Evolutionary conservation across 805 yeast species (phyloP), one percentile per base, ranked within the genome.

Genomic region (Nakazawaea ambrosiae): DNA sequence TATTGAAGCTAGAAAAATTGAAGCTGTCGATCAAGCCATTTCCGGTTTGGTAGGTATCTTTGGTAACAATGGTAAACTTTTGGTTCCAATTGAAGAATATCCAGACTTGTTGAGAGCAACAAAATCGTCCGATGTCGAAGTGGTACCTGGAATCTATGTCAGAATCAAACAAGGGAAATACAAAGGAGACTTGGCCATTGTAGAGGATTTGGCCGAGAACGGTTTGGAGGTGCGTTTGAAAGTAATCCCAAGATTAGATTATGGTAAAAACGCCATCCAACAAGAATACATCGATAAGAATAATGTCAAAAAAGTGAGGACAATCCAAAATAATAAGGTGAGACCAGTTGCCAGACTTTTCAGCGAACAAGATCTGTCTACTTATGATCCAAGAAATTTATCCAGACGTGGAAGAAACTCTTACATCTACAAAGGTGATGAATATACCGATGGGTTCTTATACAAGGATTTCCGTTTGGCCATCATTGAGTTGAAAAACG

Each of bases 171-270:
- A 95, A 45, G 97, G 98, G 45, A 82, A 81, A 52, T 89, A 90
- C 58, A 84, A 84, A 51, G 90, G 90, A 36, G 98, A 92, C 58
- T 68, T 92, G 46, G 98, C 96, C 17, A 74, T 87, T 33, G 95
- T 92, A 35, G 96, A 88, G 50, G 88, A 89, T 54, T 71, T 92
- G 45, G 83, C 94, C 43, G 97, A 92, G 53, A 90, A 86, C 54
- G 97, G 96, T 37, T 71, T 92, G 49, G 97, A 90, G 56, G 97
- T 87, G n/a, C 74, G 94, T 50, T 77, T 95, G 49, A 86, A 86
- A 54, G 67, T 92, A 46, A 94, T 92, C 24, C 98, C 98, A 26
- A 77, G 98, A 51, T 62, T 92, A 42, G 97, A 90, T 56, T 90
- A 92, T 58, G 96, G 95, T 41, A 76, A 79, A 47, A 66, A 70